Evolutionary conservation across 1,139 yeast species (phyloP).

Genomic region (Yamadazyma dendronema): DNA sequence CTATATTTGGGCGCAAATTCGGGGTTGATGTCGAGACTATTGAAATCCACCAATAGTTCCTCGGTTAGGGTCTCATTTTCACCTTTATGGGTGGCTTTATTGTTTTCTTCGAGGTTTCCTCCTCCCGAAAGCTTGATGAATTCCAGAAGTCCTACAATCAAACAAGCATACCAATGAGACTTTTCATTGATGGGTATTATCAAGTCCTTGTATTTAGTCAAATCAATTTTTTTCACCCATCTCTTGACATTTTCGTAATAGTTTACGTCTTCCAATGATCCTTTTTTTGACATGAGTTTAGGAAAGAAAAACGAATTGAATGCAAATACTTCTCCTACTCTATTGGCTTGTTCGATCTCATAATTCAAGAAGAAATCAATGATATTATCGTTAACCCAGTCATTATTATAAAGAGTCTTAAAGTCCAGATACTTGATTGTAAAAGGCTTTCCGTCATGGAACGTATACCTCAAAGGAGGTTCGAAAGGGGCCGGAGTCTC

Average conservation of each 20-base stretch:
- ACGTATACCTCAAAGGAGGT: slow-evolving; percentile 53
- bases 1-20: neutral
- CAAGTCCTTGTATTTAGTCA: slow-evolving; percentile 59
- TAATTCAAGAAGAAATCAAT: slow-evolving; percentile 70
- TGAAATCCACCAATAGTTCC: neutral
- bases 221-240: slow-evolving; percentile 75
- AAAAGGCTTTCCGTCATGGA: slow-evolving; percentile 47
- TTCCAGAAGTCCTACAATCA: slow-evolving; percentile 50
- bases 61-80: neutral
- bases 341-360: slow-evolving; percentile 44
- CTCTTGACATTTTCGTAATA: slow-evolving; percentile 66
- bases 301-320: slow-evolving; percentile 86
- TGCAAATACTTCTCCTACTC: slow-evolving; percentile 46
- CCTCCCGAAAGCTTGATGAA: slow-evolving; percentile 18
- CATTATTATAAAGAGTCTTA: slow-evolving; percentile 63
- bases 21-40: neutral
- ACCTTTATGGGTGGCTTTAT: neutral
- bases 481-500: slow-evolving; percentile 32
- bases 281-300: slow-evolving; percentile 43
- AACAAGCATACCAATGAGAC: slow-evolving; percentile 86
- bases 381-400: slow-evolving; percentile 75
- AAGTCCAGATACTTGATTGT: slow-evolving; percentile 61
- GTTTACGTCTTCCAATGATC: slow-evolving; percentile 13
- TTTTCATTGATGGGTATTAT: slow-evolving; percentile 81
- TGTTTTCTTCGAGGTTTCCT: neutral